phyloP scores from a whole-genome alignment of 805 yeast species.

The Jamesozyma spencerorum region DNA sequence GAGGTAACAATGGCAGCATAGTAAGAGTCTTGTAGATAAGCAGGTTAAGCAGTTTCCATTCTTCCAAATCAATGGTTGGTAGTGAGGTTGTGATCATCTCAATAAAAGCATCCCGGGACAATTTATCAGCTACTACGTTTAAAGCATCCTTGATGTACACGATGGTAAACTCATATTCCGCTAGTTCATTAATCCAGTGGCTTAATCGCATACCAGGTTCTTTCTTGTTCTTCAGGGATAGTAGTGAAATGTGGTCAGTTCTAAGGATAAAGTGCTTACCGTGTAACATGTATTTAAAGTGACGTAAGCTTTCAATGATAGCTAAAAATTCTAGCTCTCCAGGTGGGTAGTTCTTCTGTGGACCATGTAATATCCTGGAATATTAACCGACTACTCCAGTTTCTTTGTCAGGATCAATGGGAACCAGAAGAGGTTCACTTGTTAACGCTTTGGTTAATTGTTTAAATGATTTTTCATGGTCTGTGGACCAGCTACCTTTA shows the following conservation, averaged over 20 bases:
- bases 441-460: too few relatives aligned
- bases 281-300: conserved; percentile 9
- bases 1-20: too few relatives aligned
- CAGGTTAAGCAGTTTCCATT: too few relatives aligned
- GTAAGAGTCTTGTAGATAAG: too few relatives aligned
- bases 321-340: conserved; percentile 11
- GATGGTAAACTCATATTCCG: conserved; percentile 8
- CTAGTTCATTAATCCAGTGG: conserved; percentile 7
- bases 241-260: conserved; percentile 7
- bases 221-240: conserved; percentile 4
- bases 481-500: conserved; percentile 1
- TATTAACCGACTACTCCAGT: conserved; percentile 11
- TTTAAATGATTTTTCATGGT: conserved; percentile 2
- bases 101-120: too few relatives aligned
- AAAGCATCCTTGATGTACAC: conserved; percentile 7
- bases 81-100: too few relatives aligned
- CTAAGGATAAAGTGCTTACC: conserved; percentile 8
- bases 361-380: conserved; percentile 35
- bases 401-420: conserved; percentile 2
- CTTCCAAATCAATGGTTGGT: too few relatives aligned
- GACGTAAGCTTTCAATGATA: conserved; percentile 7
- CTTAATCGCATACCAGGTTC: conserved; percentile 7
- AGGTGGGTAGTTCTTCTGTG: conserved; percentile 7
- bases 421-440: too few relatives aligned
- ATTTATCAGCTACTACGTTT: conserved; percentile 13